Evolutionary conservation across 768 basidiomycete genomes (phyloP), one percentile per base, ranked within the genome.

Genomic region (Leccinum arenicola): DNA sequence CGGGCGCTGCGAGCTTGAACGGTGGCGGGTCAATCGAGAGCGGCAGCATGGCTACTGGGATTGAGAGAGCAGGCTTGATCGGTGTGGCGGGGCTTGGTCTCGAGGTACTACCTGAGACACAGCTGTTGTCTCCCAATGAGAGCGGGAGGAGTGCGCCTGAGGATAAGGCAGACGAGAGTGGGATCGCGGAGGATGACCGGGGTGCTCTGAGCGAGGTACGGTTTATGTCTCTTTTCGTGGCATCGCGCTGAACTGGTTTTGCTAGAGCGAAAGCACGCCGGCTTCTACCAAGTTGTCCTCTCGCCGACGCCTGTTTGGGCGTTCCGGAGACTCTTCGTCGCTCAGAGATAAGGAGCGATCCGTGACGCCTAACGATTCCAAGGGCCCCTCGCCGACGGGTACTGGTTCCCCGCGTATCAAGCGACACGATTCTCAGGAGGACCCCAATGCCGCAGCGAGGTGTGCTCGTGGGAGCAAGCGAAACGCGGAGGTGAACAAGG

Each of bases 171-270:
- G 72, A 74, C 23, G 68, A 69, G 31, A 15, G 15, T 25, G n/a
- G 19, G 19, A 65, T 64, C 5, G 70, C 59, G 31, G 76, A 74
- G 4, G 86, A 85, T 12, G 88, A 89, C 60, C 68, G 84, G 66
- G 71, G 76, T 66, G 79, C 72, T 50, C 75, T 88, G 71, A 91
- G 89, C 69, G 91, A 93, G 69, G 91, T 90, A 63, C 55, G 84
- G 19, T 45, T 19, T 19, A 11, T 21, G 29, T 50, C n/a, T 50
- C 6, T 63, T 33, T 58, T 50, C 9, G 40, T 23, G 40, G 50
- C 36, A 52, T 62, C 27, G 38, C 3, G 48, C 3, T 17, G 6
- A 3, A 56, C 14, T 5, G 14, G 19, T 57, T 11, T 3, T 11
- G 15, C 57, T 68, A 89, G 87, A 79, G 80, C 47, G 86, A 89